Conservation (phyloP, 169 alveolate genomes). For the Plasmodium vinckei region DNA sequence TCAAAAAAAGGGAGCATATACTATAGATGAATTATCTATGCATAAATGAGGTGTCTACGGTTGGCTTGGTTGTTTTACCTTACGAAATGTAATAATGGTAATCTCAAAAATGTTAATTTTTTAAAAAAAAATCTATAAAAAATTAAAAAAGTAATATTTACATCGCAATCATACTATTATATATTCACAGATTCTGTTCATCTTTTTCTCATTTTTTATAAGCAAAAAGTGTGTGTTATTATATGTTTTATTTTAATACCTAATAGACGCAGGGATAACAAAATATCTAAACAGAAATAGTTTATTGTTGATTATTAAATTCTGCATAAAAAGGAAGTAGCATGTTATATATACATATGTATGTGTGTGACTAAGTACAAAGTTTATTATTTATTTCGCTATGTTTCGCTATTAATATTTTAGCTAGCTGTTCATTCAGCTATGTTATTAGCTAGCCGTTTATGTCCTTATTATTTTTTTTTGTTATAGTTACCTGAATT, state of each 20-base stretch:
- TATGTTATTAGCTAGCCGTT: too few relatives aligned
- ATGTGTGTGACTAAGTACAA: background rate
- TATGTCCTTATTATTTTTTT: background rate
- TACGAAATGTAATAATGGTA: conserved; percentile 48
- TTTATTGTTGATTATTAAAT: background rate
- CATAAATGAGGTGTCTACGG: background rate
- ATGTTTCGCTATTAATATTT: too few relatives aligned
- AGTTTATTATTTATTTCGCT: too few relatives aligned
- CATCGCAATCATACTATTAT: background rate
- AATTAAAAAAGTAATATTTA: background rate
- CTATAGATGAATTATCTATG: background rate
- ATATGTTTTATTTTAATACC: background rate
- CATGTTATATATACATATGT: background rate
- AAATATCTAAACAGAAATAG: background rate
- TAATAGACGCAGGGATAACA: background rate
- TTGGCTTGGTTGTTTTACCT: conserved; percentile 10
- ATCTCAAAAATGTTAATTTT: conserved; percentile 9
- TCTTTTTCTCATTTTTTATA: background rate
- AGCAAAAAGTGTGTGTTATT: background rate
- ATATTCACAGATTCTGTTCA: background rate
- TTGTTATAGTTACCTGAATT: conserved; percentile 8
- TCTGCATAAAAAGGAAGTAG: background rate
- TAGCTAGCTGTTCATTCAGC: too few relatives aligned
- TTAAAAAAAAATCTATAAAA: conserved; percentile 8
- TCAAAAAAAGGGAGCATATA: background rate